Base-by-base conservation (phyloP, 2,329 filamentous ascomycete genomes). In the Trichoderma oligosporum region DNA sequence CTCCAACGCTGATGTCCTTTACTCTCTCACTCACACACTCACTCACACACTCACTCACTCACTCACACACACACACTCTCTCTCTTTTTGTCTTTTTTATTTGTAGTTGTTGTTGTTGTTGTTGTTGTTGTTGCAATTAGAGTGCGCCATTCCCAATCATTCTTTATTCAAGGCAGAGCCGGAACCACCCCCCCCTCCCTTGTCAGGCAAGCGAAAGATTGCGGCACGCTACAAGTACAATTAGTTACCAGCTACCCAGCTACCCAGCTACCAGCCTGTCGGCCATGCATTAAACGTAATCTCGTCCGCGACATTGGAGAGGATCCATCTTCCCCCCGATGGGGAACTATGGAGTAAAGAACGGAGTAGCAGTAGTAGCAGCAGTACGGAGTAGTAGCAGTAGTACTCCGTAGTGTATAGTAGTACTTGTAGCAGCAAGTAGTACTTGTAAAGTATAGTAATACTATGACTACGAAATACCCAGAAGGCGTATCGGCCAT, bases 241-340 rank as follows among this genome's bases (percentile, higher is more conserved):
- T n/a, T n/a, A n/a, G n/a, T n/a, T n/a, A n/a, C n/a, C n/a, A n/a
- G n/a, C n/a, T n/a, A n/a, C n/a, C n/a, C n/a, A n/a, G n/a, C n/a
- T n/a, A n/a, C n/a, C n/a, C n/a, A n/a, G n/a, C n/a, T n/a, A n/a
- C 39, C 22, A 27, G 42, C 25, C 25, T 46, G 25, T 20, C 25
- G 42, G 42, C 31, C 33, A 20, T 45, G 51, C 51, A 54, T 54
- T 54, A 18, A 54, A 38, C 29, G 51, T 46, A 54, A 54, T 54
- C 51, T 54, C 41, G 41, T 45, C 41, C 39, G 22, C 41, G 11
- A 54, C 35, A 38, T 38, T 46, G 31, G n/a, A 35, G 22, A 54
- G 31, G 47, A 45, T 22, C 51, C 51, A 46, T 54, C n/a, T n/a
- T n/a, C n/a, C n/a, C 11, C 27, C 27, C 16, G 41, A 29, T 14